Percentiles rank a stretch among this genome's conserved stretches.
These are phyloP conservation scores for Penicillium hordei DNA, from an alignment of 2,329 filamentous ascomycete species.

Conservation along the genomic window DNA sequence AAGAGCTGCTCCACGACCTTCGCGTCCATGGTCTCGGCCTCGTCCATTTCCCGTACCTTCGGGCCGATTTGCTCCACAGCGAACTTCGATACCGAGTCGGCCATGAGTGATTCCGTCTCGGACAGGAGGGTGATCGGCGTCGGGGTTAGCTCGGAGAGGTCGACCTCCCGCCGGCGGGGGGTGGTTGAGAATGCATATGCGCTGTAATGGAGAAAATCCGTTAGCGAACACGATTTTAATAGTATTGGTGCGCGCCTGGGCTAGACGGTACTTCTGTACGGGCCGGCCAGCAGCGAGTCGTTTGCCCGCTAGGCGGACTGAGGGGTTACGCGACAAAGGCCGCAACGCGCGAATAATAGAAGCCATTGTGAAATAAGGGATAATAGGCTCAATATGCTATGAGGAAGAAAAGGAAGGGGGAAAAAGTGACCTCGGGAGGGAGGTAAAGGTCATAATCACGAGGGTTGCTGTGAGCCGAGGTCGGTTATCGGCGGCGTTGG, in stretches of 20 bases:
- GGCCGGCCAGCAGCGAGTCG: slow-evolving; percentile 39
- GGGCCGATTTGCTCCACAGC: slow-evolving; percentile 85
- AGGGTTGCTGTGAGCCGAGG: slow-evolving; percentile 17
- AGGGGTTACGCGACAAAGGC: slow-evolving; percentile 44
- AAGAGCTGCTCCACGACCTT: slow-evolving; percentile 87
- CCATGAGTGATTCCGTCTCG: slow-evolving; percentile 86
- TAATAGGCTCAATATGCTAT: slow-evolving; percentile 3
- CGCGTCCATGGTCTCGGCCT: slow-evolving; percentile 91
- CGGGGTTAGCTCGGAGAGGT: slow-evolving; percentile 76
- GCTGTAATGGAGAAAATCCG: slow-evolving; percentile 24
- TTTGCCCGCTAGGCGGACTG: slow-evolving; percentile 42
- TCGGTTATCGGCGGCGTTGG: slow-evolving; percentile 28
- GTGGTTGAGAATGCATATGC: slow-evolving; percentile 63
- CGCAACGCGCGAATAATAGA: slow-evolving; percentile 50
- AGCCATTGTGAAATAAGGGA: slow-evolving; percentile 43
- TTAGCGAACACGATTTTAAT: not conserved
- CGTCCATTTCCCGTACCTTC: slow-evolving; percentile 95
- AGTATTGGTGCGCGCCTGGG: not conserved
- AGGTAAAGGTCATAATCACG: slow-evolving; percentile 17
- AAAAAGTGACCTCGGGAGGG: not conserved
- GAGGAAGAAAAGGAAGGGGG: slow-evolving; percentile 4
- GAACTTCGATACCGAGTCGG: slow-evolving; percentile 86
- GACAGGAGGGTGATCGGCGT: slow-evolving; percentile 92
- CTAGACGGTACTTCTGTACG: slow-evolving; percentile 40
- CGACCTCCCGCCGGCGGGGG: slow-evolving; percentile 52